These are phyloP conservation scores for Myrica gale DNA, from an alignment of 306 rosid species.

Conservation along the genomic window DNA sequence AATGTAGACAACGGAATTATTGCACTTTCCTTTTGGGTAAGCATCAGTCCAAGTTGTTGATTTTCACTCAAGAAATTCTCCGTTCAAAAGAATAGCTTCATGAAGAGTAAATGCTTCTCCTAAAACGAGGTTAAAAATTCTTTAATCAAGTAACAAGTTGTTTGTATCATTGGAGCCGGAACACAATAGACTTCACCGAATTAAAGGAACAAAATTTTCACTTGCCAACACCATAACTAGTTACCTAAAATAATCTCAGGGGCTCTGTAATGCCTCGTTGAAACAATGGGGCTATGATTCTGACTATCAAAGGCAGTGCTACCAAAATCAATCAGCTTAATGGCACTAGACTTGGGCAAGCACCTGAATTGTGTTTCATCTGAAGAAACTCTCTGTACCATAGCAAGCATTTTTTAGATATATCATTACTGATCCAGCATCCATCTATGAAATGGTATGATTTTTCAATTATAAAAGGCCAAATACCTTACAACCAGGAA, in stretches of 20 bases:
- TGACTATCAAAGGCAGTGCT: slow-evolving; percentile 88
- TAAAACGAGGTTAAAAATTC: background rate
- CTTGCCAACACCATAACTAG: slow-evolving; percentile 46
- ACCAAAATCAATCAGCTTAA: slow-evolving; percentile 99
- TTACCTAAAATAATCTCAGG: slow-evolving; percentile 98
- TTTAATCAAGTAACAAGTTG: slow-evolving; percentile 14
- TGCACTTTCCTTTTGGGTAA: background rate
- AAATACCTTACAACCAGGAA: slow-evolving; percentile 85
- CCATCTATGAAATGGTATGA: slow-evolving; percentile 33
- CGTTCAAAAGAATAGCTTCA: background rate
- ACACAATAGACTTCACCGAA: slow-evolving; percentile 25
- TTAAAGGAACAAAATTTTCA: slow-evolving; percentile 29
- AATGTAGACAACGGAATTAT: background rate
- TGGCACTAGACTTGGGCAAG: slow-evolving; percentile 99
- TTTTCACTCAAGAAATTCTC: background rate
- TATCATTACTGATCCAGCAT: slow-evolving; percentile 32
- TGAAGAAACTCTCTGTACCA: slow-evolving; percentile 84
- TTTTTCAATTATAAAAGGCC: slow-evolving; percentile 32
- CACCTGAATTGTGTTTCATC: slow-evolving; percentile 77
- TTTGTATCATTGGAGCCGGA: slow-evolving; percentile 17
- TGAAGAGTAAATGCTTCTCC: background rate
- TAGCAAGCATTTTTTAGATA: slow-evolving; percentile 48
- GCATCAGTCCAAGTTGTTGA: background rate
- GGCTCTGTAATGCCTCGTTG: slow-evolving; percentile 97
- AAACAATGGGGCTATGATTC: slow-evolving; percentile 90